These are phyloP conservation scores for Phascolomyces articulosus DNA, from an alignment of 371 early-diverging fungal species.

Conservation along the genomic window DNA sequence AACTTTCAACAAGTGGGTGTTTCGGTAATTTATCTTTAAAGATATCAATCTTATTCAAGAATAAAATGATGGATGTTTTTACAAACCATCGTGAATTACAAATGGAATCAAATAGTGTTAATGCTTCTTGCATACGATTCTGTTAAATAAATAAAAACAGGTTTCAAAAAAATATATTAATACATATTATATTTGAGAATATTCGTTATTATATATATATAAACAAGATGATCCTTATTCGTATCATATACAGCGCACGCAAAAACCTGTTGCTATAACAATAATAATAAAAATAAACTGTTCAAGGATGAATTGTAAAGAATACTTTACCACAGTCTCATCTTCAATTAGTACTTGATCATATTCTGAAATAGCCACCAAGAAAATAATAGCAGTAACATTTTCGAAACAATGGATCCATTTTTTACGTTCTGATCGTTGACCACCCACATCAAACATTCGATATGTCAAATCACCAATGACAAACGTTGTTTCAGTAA, in stretches of 20 bases:
- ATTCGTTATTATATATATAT: background rate
- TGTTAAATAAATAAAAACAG: constrained; percentile 18
- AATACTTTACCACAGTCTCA: constrained; percentile 70
- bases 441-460: constrained; percentile 94
- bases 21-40: constrained; percentile 87
- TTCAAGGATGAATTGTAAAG: no score
- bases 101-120: constrained; percentile 94
- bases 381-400: constrained; percentile 91
- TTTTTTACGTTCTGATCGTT: constrained; percentile 87
- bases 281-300: no score
- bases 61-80: constrained; percentile 92
- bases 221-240: no score
- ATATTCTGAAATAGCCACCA: constrained; percentile 92
- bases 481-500: constrained; percentile 83
- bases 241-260: no score
- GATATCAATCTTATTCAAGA: constrained; percentile 96
- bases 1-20: constrained; percentile 80
- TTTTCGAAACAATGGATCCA: constrained; percentile 95
- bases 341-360: constrained; percentile 94
- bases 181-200: no score
- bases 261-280: no score
- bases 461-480: constrained; percentile 84
- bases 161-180: no score
- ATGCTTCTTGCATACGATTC: constrained; percentile 96
- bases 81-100: constrained; percentile 95